phyloP scores from a whole-genome alignment of 108 stramenopile genomes.

The Fragilaria radians region DNA sequence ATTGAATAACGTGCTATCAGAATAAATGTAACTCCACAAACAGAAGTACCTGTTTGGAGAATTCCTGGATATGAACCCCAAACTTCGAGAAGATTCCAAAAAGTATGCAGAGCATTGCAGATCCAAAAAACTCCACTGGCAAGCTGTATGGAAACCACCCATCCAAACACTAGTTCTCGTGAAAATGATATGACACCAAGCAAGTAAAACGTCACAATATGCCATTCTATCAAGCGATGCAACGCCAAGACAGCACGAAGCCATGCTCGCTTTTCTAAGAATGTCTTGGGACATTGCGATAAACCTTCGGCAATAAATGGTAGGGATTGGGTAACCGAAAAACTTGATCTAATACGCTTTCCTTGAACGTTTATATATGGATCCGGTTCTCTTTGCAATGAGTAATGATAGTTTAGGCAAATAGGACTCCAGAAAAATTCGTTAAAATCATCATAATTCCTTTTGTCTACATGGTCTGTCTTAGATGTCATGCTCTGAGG shows the following conservation, averaged over 20 bases:
- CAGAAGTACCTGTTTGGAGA: slow-evolving; percentile 80
- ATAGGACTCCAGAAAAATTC: slow-evolving; percentile 98
- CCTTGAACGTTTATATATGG: slow-evolving; percentile 34
- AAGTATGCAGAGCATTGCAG: slow-evolving; percentile 79
- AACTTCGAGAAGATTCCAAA: slow-evolving; percentile 88
- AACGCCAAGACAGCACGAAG: slow-evolving; percentile 86
- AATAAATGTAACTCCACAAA: slow-evolving; percentile 84
- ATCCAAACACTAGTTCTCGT: slow-evolving; percentile 87
- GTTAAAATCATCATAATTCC: slow-evolving; percentile 98
- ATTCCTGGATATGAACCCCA: slow-evolving; percentile 91
- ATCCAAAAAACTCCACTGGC: slow-evolving; percentile 92
- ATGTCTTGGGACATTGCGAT: slow-evolving; percentile 84
- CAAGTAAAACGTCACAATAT: slow-evolving; percentile 91
- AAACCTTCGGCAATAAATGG: slow-evolving; percentile 74
- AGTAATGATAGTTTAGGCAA: slow-evolving; percentile 84
- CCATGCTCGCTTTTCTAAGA: slow-evolving; percentile 96
- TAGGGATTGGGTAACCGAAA: slow-evolving; percentile 47
- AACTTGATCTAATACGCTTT: slow-evolving; percentile 17
- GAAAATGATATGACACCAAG: slow-evolving; percentile 83
- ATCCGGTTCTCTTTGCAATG: slow-evolving; percentile 32
- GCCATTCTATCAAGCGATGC: slow-evolving; percentile 90
- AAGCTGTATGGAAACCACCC: slow-evolving; percentile 84
- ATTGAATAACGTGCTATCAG: slow-evolving; percentile 79
- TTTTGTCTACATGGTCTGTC: slow-evolving; percentile 76
- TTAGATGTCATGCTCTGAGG: slow-evolving; percentile 71